A percentile compares a stretch with the other conserved stretches of the same genome.
Evolutionary conservation across 2,329 filamentous ascomycete species (phyloP).

Genomic region (Aspergillus sp.): DNA sequence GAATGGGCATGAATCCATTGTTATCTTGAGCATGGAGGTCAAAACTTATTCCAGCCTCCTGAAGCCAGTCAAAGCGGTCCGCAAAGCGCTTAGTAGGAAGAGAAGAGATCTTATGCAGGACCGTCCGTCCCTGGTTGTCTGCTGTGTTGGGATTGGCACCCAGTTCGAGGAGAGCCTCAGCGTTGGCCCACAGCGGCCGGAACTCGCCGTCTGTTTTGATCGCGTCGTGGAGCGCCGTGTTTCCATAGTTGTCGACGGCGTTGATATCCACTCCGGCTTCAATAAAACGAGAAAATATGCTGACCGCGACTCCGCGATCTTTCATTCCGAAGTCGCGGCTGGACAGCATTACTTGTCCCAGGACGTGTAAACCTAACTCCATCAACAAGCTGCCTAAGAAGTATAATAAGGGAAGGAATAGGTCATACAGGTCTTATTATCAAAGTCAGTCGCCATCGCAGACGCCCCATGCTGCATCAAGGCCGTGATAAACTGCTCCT

Average conservation of each 20-base stretch:
- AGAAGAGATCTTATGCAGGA: background rate
- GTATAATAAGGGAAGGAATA: background rate
- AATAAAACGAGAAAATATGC: background rate
- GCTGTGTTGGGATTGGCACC: background rate
- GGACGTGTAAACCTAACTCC: background rate
- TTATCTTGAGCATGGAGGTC: slow-evolving; percentile 2
- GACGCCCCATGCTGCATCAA: background rate
- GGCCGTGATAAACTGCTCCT: background rate
- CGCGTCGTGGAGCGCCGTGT: background rate
- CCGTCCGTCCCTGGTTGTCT: slow-evolving; percentile 2
- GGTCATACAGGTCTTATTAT: slow-evolving; percentile 1
- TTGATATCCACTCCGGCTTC: background rate
- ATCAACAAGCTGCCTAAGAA: background rate
- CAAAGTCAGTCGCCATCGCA: slow-evolving; percentile 2
- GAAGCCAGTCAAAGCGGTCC: background rate
- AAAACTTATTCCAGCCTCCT: background rate
- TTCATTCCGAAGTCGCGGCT: background rate
- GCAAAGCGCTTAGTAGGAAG: background rate
- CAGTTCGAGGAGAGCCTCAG: background rate
- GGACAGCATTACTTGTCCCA: background rate
- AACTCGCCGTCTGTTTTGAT: background rate
- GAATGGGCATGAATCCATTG: slow-evolving; percentile 9
- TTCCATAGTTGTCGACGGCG: background rate
- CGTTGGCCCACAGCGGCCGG: background rate
- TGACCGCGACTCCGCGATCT: background rate